A percentile compares a stretch with the other conserved stretches of the same genome.
phyloP scores from a whole-genome alignment of 163 green algal species.

The Trebouxia gelatinosa region DNA sequence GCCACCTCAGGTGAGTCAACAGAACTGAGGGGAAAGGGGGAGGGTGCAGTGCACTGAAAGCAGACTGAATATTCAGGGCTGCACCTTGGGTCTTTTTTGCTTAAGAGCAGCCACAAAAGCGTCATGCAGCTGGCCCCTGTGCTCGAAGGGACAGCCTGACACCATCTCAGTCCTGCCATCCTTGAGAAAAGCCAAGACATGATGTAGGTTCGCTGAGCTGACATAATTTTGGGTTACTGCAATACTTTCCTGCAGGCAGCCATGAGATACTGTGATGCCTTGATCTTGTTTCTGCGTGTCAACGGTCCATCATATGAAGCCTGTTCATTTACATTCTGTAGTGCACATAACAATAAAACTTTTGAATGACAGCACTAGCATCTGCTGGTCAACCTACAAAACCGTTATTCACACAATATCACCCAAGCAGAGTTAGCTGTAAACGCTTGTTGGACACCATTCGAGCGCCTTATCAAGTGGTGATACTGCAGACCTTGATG shows the following conservation, averaged over 20 bases:
- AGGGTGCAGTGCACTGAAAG: no score
- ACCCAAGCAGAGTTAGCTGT: no score
- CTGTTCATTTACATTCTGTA: background rate
- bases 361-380: background rate
- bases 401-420: no score
- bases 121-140: slow-evolving; percentile 62
- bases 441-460: no score
- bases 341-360: background rate
- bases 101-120: slow-evolving; percentile 62
- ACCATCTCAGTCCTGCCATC: slow-evolving; percentile 65
- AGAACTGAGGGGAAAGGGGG: no score
- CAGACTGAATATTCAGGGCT: no score
- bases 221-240: slow-evolving; percentile 95
- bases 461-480: no score
- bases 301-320: background rate
- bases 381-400: no score
- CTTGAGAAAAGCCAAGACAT: slow-evolving; percentile 68
- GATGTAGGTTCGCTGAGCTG: slow-evolving; percentile 55
- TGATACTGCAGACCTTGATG: no score
- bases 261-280: background rate
- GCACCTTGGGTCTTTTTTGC: slow-evolving; percentile 54
- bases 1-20: no score
- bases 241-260: slow-evolving; percentile 53
- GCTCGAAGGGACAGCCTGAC: slow-evolving; percentile 63
- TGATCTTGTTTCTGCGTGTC: no score